Conservation (phyloP, 1,284 basidiomycete species). For the Apiotrichum veenhuisii region DNA sequence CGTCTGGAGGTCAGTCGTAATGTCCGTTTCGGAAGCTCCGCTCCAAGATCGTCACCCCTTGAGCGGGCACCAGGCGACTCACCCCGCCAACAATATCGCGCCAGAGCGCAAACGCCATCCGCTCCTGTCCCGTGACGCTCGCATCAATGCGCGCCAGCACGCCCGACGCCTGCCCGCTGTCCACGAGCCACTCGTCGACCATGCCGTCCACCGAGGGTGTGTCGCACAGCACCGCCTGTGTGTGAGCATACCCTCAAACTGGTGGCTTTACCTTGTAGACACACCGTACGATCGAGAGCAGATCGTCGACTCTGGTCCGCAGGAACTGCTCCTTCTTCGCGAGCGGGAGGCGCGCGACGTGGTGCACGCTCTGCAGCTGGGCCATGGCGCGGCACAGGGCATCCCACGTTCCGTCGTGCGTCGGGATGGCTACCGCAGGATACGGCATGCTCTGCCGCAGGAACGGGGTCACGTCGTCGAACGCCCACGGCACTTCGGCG, state of each 20-base stretch:
- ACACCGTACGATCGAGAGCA: constrained; percentile 20
- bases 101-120: constrained; percentile 20
- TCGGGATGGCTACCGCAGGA: constrained; percentile 58
- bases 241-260: background rate
- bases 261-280: constrained; percentile 17
- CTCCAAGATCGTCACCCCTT: too few relatives aligned
- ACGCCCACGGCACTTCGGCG: constrained; percentile 40
- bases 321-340: constrained; percentile 6
- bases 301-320: background rate
- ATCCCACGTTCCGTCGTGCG: constrained; percentile 57
- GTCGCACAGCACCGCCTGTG: constrained; percentile 7
- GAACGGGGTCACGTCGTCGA: constrained; percentile 58
- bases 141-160: constrained; percentile 12
- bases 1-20: constrained; percentile 5
- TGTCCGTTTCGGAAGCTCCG: too few relatives aligned
- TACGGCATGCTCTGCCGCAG: constrained; percentile 72
- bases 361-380: background rate
- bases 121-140: constrained; percentile 5
- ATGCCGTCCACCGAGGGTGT: constrained; percentile 10
- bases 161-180: constrained; percentile 6
- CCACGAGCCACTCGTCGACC: constrained; percentile 19
- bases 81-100: constrained; percentile 31
- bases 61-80: constrained; percentile 14
- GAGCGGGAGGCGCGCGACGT: background rate
- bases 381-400: constrained; percentile 45